Percentiles rank a stretch among this genome's conserved stretches.
Evolutionary conservation across 2,329 filamentous ascomycete species (phyloP).

Genomic region (Paraphoma chrysanthemicola): DNA sequence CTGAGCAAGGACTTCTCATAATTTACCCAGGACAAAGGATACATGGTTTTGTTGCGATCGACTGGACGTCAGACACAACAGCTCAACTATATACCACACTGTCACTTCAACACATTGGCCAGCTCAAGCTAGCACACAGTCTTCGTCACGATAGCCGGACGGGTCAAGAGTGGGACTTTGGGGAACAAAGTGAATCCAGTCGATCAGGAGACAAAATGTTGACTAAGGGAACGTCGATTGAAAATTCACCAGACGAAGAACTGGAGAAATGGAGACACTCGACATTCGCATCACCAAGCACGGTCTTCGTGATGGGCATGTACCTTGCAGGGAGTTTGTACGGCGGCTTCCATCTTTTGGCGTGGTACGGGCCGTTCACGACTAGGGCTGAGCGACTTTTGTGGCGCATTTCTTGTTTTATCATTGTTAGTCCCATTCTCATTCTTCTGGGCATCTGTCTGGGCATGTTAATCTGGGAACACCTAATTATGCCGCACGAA

Average conservation of each 20-base stretch:
- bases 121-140: not conserved
- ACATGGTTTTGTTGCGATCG: not conserved
- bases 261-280: not conserved
- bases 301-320: not conserved
- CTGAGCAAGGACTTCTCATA: too few relatives aligned
- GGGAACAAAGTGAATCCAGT: not conserved
- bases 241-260: not conserved
- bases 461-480: not conserved
- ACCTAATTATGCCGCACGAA: too few relatives aligned
- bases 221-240: not conserved
- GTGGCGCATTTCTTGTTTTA: slow-evolving; percentile 19
- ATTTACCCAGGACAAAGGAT: not conserved
- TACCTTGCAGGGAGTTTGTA: slow-evolving; percentile 11
- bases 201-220: not conserved
- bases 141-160: not conserved
- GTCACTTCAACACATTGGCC: not conserved
- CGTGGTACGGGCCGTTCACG: slow-evolving; percentile 30
- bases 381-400: slow-evolving; percentile 6
- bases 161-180: not conserved
- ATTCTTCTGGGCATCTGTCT: not conserved
- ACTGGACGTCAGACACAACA: not conserved
- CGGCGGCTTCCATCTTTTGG: slow-evolving; percentile 25
- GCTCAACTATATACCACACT: not conserved
- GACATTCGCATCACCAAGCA: not conserved
- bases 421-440: not conserved